Percentiles rank a stretch among this genome's conserved stretches.
phyloP scores from a whole-genome alignment of 2,329 filamentous ascomycete species.

The Colletotrichum aenigma region DNA sequence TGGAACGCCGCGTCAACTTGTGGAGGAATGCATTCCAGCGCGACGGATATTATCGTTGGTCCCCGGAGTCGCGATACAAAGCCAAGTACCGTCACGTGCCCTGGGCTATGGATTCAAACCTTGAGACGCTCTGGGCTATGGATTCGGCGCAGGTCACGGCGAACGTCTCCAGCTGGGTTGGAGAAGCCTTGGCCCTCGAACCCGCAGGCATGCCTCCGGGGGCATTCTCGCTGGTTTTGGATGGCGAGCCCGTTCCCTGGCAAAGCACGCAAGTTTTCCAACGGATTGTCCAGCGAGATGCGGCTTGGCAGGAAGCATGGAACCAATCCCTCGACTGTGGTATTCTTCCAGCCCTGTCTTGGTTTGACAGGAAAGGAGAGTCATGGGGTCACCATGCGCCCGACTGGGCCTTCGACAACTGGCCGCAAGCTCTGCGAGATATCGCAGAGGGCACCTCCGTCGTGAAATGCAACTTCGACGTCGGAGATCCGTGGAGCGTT shows the following conservation, averaged over 20 bases:
- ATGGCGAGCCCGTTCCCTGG: neutral
- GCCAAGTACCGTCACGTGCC: no score
- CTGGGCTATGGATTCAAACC: no score
- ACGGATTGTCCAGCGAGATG: neutral
- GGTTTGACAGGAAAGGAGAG: neutral
- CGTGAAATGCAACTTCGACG: neutral
- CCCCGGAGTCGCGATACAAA: no score
- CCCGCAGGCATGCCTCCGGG: neutral
- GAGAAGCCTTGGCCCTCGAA: neutral
- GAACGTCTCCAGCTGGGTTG: neutral
- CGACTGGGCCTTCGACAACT: neutral
- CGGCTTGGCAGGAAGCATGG: neutral
- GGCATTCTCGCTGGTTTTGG: neutral
- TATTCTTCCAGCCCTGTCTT: accelerated
- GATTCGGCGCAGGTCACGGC: neutral
- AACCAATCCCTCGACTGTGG: neutral
- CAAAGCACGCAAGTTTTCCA: neutral
- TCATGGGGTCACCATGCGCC: no score
- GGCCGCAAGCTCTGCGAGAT: neutral
- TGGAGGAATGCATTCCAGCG: no score
- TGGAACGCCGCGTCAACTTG: no score
- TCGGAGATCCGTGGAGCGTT: neutral
- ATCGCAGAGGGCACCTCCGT: neutral
- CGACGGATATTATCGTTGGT: no score
- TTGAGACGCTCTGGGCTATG: no score